Conservation (phyloP, 108 stramenopile species). For the Conticribra guillardii region DNA sequence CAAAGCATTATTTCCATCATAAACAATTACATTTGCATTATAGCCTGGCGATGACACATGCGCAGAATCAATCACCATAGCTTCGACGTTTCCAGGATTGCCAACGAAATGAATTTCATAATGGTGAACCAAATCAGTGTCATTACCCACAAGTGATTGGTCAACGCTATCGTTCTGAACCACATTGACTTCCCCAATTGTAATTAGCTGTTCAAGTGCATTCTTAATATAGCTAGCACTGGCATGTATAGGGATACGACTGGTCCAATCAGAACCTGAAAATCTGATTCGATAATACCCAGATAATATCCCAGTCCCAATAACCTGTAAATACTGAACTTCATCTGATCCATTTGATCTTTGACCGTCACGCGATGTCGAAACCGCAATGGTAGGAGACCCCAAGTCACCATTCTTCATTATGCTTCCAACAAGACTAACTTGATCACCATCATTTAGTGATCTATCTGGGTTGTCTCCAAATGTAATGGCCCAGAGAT, state of each 20-base stretch:
- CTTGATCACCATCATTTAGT: constrained; percentile 61
- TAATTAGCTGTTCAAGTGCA: constrained; percentile 59
- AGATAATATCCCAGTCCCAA: constrained; percentile 28
- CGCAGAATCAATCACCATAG: constrained; percentile 56
- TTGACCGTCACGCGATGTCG: constrained; percentile 46
- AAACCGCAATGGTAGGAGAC: constrained; percentile 42
- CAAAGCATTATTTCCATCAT: constrained; percentile 71
- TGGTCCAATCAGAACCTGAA: constrained; percentile 54
- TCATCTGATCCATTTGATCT: constrained; percentile 43
- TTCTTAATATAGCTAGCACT: constrained; percentile 60
- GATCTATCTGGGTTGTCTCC: constrained; percentile 40
- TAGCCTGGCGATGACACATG: constrained; percentile 41
- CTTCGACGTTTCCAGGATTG: constrained; percentile 60
- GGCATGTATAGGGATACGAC: constrained; percentile 53
- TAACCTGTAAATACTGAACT: constrained; percentile 58
- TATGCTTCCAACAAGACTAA: constrained; percentile 38
- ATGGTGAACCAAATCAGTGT: constrained; percentile 40
- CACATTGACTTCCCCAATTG: constrained; percentile 46
- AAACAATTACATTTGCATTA: constrained; percentile 49
- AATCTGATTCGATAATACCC: constrained; percentile 73
- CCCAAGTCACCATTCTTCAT: constrained; percentile 41
- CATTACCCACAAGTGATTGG: constrained; percentile 32
- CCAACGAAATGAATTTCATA: constrained; percentile 63
- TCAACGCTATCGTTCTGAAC: constrained; percentile 48
- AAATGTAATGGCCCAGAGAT: constrained; percentile 72